These are phyloP conservation scores for Malus domestica DNA, from an alignment of 306 rosid genomes.

Conservation along the genomic window ASM211411v1 NC_041794.1:30651001-30651500, in stretches of 20 bases:
- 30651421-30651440: constrained; percentile 61
- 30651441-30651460: constrained; percentile 58
- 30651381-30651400: constrained; percentile 80
- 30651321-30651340: constrained; percentile 74
- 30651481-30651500: constrained; percentile 90
- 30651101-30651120: constrained; percentile 64
- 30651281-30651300: constrained; percentile 77
- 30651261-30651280: constrained; percentile 52
- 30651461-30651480: constrained; percentile 70
- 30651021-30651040: constrained; percentile 59
- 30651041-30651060: constrained; percentile 52
- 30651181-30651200: constrained; percentile 40
- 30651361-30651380: constrained; percentile 72
- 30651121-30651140: constrained; percentile 79
- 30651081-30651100: constrained; percentile 62
- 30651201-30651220: constrained; percentile 42
- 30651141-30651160: constrained; percentile 80
- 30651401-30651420: constrained; percentile 77
- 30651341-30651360: constrained; percentile 43
- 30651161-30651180: constrained; percentile 58
- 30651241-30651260: constrained; percentile 53
- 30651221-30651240: constrained; percentile 57
- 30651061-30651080: constrained; percentile 67
- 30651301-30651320: constrained; percentile 58
- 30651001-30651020: constrained; percentile 66